These are phyloP conservation scores for Cyclotella atomus DNA, from an alignment of 108 stramenopile species.

Conservation along the genomic window DNA sequence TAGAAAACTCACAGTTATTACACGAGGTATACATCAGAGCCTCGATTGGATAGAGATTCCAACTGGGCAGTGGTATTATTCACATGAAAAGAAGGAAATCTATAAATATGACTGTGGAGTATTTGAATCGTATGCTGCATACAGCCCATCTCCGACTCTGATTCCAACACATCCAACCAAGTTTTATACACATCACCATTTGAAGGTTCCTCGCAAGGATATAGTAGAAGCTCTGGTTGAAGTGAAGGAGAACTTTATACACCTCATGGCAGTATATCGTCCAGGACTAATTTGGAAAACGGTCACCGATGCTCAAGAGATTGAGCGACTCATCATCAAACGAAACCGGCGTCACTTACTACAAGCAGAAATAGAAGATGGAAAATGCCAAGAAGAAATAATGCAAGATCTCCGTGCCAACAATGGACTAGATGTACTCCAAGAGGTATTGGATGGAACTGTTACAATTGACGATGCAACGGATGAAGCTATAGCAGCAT, in stretches of 20 bases:
- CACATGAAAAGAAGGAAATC: not conserved
- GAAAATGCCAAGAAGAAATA: not conserved
- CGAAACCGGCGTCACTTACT: slow-evolving; percentile 21
- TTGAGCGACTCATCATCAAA: not conserved
- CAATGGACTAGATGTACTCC: not conserved
- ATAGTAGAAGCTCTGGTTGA: not conserved
- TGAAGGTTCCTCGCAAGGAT: not conserved
- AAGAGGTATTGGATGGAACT: not conserved
- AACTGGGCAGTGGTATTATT: slow-evolving; percentile 6
- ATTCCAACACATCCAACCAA: not conserved
- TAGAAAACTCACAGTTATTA: not conserved
- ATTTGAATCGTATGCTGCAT: slow-evolving; percentile 9
- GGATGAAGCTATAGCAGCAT: not conserved
- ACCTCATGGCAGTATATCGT: not conserved
- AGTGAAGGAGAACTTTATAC: not conserved
- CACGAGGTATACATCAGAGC: no score
- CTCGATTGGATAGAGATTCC: slow-evolving; percentile 18
- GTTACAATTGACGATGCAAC: not conserved
- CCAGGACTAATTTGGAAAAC: not conserved
- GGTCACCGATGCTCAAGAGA: not conserved
- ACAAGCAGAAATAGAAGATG: not conserved
- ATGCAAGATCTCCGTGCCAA: not conserved
- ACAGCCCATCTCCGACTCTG: no score
- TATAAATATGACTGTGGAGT: slow-evolving; percentile 14
- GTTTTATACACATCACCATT: not conserved